Evolutionary conservation across 2,329 filamentous ascomycete species (phyloP).

Genomic region (Colletotrichum chlorophyti): DNA sequence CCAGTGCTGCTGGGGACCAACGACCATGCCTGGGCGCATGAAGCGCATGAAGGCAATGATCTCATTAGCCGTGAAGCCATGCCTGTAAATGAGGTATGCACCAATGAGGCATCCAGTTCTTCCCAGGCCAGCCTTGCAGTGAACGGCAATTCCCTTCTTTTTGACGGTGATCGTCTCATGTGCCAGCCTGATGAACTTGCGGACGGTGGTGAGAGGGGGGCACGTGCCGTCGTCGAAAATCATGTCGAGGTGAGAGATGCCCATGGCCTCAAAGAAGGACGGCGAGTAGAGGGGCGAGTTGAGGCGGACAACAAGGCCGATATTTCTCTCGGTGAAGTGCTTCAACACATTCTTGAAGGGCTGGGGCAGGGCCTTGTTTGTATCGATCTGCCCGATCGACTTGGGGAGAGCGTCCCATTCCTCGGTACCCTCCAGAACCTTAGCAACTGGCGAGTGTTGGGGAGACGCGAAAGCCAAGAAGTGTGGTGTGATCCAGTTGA

Average conservation of each 20-base stretch:
- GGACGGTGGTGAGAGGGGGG: slow-evolving; percentile 85
- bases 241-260: slow-evolving; percentile 97
- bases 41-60: slow-evolving; percentile 98
- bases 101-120: slow-evolving; percentile 96
- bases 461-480: slow-evolving; percentile 98
- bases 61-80: slow-evolving; percentile 97
- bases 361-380: slow-evolving; percentile 73
- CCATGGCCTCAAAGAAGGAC: slow-evolving; percentile 94
- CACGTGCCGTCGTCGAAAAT: slow-evolving; percentile 99
- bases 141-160: slow-evolving; percentile 93
- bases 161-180: slow-evolving; percentile 92
- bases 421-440: slow-evolving; percentile 75
- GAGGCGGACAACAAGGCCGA: slow-evolving; percentile 91
- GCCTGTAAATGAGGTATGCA: slow-evolving; percentile 95
- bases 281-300: slow-evolving; percentile 97
- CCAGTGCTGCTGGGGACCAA: slow-evolving; percentile 98
- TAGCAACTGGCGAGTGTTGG: slow-evolving; percentile 78
- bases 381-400: slow-evolving; percentile 75
- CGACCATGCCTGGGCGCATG: slow-evolving; percentile 98
- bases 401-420: slow-evolving; percentile 78
- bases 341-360: slow-evolving; percentile 96
- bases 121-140: slow-evolving; percentile 97
- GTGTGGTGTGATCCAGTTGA: slow-evolving; percentile 97
- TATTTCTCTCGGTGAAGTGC: slow-evolving; percentile 86
- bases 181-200: slow-evolving; percentile 92